Evolutionary conservation across 352 stramenopile species (phyloP).

Genomic region (Globisporangium orthogonon): DNA sequence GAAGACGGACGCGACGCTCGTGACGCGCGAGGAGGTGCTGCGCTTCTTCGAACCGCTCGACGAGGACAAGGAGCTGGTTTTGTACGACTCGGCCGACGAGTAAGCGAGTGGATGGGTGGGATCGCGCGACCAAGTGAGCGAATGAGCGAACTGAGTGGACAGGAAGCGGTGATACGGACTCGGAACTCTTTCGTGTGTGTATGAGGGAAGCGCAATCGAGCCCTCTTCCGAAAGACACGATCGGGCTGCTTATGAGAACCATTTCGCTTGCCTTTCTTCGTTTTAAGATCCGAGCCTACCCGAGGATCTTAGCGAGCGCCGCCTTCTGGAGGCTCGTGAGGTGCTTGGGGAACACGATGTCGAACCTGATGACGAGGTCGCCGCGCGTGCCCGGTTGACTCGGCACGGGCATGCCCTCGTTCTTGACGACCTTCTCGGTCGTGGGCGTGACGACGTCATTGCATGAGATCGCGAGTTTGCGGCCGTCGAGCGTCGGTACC

Average conservation of each 20-base stretch:
- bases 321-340: slow-evolving; percentile 91
- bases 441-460: slow-evolving; percentile 90
- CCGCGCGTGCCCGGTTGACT: slow-evolving; percentile 58
- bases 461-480: slow-evolving; percentile 90
- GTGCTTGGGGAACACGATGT: slow-evolving; percentile 94
- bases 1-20: slow-evolving; percentile 46
- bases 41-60: slow-evolving; percentile 75
- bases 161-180: not conserved
- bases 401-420: slow-evolving; percentile 94
- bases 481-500: slow-evolving; percentile 94
- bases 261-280: not conserved
- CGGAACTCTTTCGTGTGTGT: no score
- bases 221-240: no score
- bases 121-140: no score
- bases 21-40: slow-evolving; percentile 67
- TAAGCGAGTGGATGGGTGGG: slow-evolving; percentile 6
- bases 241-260: not conserved
- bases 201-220: no score
- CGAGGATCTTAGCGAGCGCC: slow-evolving; percentile 75
- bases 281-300: slow-evolving; percentile 13
- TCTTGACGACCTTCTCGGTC: slow-evolving; percentile 88
- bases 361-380: slow-evolving; percentile 94
- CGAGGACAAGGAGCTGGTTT: slow-evolving; percentile 70
- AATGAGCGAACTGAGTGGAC: no score
- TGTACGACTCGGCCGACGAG: slow-evolving; percentile 41